phyloP scores from a whole-genome alignment of 2,329 filamentous ascomycete species.

The Rachicladosporium sp. region DNA sequence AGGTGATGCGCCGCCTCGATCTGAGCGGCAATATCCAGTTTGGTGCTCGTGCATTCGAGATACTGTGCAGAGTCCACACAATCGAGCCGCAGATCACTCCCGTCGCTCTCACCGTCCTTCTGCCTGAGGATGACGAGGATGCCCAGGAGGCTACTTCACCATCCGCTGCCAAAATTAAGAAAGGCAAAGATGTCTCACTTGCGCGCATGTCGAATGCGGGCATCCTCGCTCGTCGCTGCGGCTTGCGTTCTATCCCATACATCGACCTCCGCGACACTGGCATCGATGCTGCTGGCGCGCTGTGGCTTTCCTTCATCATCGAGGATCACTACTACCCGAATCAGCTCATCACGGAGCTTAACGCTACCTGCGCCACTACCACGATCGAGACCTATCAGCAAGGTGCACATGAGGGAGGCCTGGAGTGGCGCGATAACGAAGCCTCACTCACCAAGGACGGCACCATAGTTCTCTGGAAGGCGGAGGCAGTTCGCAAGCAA shows the following conservation, averaged over 20 bases:
- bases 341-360: conserved; percentile 23
- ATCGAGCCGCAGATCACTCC: conserved; percentile 21
- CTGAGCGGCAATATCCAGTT: conserved; percentile 31
- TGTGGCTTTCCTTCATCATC: conserved; percentile 30
- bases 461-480: conserved; percentile 22
- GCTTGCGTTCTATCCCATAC: conserved; percentile 29
- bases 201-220: conserved; percentile 10
- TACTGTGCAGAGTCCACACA: conserved; percentile 31
- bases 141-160: background rate
- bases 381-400: conserved; percentile 20
- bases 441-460: conserved; percentile 20
- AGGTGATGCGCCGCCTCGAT: conserved; percentile 32
- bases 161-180: background rate
- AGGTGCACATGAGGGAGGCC: conserved; percentile 18
- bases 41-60: conserved; percentile 33
- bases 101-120: conserved; percentile 16
- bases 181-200: background rate
- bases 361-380: conserved; percentile 19
- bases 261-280: conserved; percentile 24
- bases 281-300: conserved; percentile 26
- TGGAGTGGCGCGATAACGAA: conserved; percentile 24
- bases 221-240: conserved; percentile 17
- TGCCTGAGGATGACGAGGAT: conserved; percentile 9
- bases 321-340: conserved; percentile 27
- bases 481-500: conserved; percentile 17